A percentile compares a stretch with the other conserved stretches of the same genome.
phyloP scores from a whole-genome alignment of 176 grass and related monocot species.

The Oryza rufipogon region DNA sequence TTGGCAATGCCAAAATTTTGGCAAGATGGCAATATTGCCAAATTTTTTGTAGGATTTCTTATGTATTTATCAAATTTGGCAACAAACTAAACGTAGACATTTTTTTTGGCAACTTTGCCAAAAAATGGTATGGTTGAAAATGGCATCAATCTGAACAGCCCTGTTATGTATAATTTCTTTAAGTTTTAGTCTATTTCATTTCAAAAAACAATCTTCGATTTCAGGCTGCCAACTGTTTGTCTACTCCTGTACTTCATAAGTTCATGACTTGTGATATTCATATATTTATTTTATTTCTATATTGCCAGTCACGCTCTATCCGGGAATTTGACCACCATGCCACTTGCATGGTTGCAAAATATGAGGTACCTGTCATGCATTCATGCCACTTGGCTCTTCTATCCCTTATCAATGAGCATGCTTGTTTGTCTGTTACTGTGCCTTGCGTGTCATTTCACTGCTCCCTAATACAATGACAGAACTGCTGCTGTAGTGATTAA shows the following conservation, averaged over 20 bases:
- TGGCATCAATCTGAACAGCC: too few relatives aligned
- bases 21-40: too few relatives aligned
- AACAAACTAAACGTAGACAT: too few relatives aligned
- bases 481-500: slow-evolving; percentile 3
- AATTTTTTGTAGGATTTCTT: too few relatives aligned
- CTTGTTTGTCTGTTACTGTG: neutral
- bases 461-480: neutral
- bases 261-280: slow-evolving; percentile 28
- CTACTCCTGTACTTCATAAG: slow-evolving; percentile 14
- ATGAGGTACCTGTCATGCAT: slow-evolving; percentile 65
- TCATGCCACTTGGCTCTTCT: slow-evolving; percentile 13
- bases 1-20: too few relatives aligned
- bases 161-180: slow-evolving; percentile 5
- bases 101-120: too few relatives aligned
- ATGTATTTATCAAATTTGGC: too few relatives aligned
- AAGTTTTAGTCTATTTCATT: neutral
- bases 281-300: slow-evolving; percentile 40
- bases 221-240: slow-evolving; percentile 18
- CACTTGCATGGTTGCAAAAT: slow-evolving; percentile 80
- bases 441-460: slow-evolving; percentile 8
- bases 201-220: slow-evolving; percentile 9
- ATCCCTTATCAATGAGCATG: slow-evolving; percentile 24
- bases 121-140: too few relatives aligned
- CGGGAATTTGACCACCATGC: slow-evolving; percentile 94
- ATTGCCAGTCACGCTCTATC: slow-evolving; percentile 76